A percentile compares a stretch with the other conserved stretches of the same genome.
These are phyloP conservation scores for Lumnitzera racemosa DNA, from an alignment of 345 rosid species.

Conservation along the genomic window DNA sequence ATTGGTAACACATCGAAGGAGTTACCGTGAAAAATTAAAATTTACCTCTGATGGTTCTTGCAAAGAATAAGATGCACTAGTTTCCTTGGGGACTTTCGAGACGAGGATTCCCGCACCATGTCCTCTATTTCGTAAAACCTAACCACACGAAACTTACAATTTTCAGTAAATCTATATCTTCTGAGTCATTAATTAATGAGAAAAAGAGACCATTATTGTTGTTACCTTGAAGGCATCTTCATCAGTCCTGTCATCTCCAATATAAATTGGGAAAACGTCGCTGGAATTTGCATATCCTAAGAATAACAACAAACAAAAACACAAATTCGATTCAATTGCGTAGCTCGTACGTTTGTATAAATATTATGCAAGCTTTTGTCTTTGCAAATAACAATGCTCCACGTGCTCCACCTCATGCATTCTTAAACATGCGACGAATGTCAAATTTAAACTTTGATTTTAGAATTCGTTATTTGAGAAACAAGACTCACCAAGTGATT, in stretches of 20 bases:
- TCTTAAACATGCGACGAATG: no score
- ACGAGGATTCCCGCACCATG: slow-evolving; percentile 92
- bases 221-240: slow-evolving; percentile 93
- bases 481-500: slow-evolving; percentile 52
- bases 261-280: slow-evolving; percentile 72
- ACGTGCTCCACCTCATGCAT: slow-evolving; percentile 4
- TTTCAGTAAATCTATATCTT: not conserved
- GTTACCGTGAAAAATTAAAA: no score
- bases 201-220: not conserved
- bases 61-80: slow-evolving; percentile 78
- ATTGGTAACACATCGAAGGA: no score
- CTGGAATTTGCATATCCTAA: slow-evolving; percentile 56
- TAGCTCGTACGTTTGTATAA: no score
- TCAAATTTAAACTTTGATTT: not conserved
- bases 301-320: not conserved
- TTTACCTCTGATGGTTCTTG: slow-evolving; percentile 76
- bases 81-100: slow-evolving; percentile 78
- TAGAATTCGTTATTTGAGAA: not conserved
- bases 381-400: not conserved
- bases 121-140: slow-evolving; percentile 69
- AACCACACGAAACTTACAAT: not conserved
- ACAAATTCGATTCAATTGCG: not conserved
- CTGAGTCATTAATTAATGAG: not conserved
- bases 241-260: slow-evolving; percentile 94
- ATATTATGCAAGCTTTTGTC: not conserved